Evolutionary conservation across 345 rosid genomes (phyloP).

Genomic region (Psidium friedrichsthalianum): DNA sequence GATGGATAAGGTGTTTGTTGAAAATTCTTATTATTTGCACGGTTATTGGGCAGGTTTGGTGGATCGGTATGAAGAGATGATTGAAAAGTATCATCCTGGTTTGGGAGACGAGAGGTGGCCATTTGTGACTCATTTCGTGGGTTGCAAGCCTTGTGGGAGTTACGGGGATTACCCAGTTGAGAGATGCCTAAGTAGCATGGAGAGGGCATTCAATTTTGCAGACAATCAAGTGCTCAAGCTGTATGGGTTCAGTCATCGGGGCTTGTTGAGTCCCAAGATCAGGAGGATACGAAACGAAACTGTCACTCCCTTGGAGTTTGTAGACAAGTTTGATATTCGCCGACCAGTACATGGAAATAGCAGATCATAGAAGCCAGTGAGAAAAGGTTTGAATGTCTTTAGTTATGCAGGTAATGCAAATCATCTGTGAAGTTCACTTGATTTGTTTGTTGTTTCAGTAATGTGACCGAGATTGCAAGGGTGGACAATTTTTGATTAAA

Average conservation of each 20-base stretch:
- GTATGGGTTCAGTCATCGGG: slow-evolving; percentile 84
- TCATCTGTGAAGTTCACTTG: neutral
- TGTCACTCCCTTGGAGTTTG: slow-evolving; percentile 46
- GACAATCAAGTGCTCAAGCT: slow-evolving; percentile 88
- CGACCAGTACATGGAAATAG: slow-evolving; percentile 10
- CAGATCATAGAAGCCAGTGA: neutral
- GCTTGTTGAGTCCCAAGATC: slow-evolving; percentile 88
- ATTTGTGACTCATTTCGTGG: slow-evolving; percentile 85
- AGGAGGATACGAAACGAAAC: slow-evolving; percentile 87
- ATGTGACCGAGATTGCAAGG: neutral
- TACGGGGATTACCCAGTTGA: slow-evolving; percentile 94
- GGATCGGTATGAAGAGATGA: slow-evolving; percentile 90
- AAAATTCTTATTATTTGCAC: slow-evolving; percentile 86
- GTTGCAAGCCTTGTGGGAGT: slow-evolving; percentile 96
- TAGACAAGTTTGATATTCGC: slow-evolving; percentile 73
- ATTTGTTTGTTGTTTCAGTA: neutral
- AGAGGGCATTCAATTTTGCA: slow-evolving; percentile 89
- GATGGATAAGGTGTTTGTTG: slow-evolving; percentile 83
- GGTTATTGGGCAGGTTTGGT: slow-evolving; percentile 94
- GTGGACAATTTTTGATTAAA: neutral
- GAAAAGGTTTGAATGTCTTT: neutral
- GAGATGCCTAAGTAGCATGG: slow-evolving; percentile 81
- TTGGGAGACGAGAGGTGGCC: slow-evolving; percentile 98
- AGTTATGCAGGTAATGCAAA: neutral
- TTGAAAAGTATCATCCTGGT: slow-evolving; percentile 89